phyloP scores from a whole-genome alignment of 2,329 filamentous ascomycete species.

The Fusarium piperis region DNA sequence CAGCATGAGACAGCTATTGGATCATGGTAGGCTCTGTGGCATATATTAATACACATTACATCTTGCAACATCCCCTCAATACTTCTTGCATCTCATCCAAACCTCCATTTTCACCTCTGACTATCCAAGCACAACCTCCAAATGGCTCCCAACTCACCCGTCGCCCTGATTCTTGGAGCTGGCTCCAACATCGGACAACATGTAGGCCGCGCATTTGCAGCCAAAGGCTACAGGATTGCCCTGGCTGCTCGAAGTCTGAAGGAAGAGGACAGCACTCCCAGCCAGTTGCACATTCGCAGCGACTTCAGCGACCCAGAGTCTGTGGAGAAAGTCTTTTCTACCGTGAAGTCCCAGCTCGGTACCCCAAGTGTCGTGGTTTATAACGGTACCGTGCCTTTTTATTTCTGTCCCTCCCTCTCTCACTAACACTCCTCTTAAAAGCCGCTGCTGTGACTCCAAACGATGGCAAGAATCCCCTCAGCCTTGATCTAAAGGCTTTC shows the following conservation, averaged over 20 bases:
- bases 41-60: neutral
- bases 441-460: conserved; percentile 22
- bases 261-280: conserved; percentile 28
- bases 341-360: conserved; percentile 22
- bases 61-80: neutral
- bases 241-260: conserved; percentile 31
- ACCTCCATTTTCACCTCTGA: neutral
- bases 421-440: neutral
- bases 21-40: neutral
- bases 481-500: conserved; percentile 5
- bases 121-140: neutral
- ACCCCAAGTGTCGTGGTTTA: conserved; percentile 35
- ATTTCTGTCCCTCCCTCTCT: neutral
- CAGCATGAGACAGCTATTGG: neutral
- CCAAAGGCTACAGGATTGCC: conserved; percentile 37
- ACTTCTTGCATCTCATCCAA: neutral
- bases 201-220: conserved; percentile 31
- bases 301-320: conserved; percentile 48
- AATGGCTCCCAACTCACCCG: conserved; percentile 2
- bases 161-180: conserved; percentile 39
- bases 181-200: conserved; percentile 34
- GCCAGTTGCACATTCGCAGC: conserved; percentile 46
- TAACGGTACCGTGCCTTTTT: conserved; percentile 16
- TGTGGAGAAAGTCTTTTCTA: conserved; percentile 12
- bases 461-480: conserved; percentile 11